Evolutionary conservation across 768 basidiomycete genomes (phyloP).

Genomic region (Lactarius sanguifluus): DNA sequence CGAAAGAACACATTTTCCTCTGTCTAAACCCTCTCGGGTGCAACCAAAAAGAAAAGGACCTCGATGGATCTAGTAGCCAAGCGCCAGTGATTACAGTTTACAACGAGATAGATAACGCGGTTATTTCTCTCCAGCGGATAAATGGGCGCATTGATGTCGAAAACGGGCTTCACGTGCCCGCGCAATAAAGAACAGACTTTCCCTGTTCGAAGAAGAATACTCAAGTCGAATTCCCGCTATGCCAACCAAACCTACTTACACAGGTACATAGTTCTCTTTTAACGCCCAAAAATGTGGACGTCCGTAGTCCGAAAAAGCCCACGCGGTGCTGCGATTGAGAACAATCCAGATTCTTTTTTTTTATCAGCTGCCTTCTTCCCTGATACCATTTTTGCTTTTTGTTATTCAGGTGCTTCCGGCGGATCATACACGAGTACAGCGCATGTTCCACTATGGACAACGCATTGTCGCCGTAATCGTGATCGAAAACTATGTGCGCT

Average conservation of each 20-base stretch:
- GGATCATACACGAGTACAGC: background rate
- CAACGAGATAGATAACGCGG: background rate
- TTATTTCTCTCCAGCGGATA: background rate
- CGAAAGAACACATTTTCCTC: background rate
- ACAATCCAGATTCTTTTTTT: background rate
- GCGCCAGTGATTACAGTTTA: background rate
- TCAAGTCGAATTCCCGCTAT: background rate
- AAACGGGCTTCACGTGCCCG: background rate
- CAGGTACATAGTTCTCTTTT: background rate
- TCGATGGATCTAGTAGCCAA: background rate
- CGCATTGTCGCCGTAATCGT: slow-evolving; percentile 1
- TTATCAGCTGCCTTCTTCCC: slow-evolving; percentile 1
- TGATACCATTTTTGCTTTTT: background rate
- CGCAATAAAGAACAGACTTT: background rate
- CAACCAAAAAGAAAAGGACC: background rate
- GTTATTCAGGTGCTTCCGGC: background rate
- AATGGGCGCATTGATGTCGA: background rate
- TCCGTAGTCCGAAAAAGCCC: background rate
- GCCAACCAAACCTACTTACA: background rate
- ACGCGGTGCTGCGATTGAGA: background rate
- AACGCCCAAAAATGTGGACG: background rate
- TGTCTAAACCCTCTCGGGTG: background rate
- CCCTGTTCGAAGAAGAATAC: background rate
- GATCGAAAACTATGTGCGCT: background rate
- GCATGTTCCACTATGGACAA: background rate